Evolutionary conservation across 2,329 filamentous ascomycete genomes (phyloP).

Genomic region (Xylaria sp.): DNA sequence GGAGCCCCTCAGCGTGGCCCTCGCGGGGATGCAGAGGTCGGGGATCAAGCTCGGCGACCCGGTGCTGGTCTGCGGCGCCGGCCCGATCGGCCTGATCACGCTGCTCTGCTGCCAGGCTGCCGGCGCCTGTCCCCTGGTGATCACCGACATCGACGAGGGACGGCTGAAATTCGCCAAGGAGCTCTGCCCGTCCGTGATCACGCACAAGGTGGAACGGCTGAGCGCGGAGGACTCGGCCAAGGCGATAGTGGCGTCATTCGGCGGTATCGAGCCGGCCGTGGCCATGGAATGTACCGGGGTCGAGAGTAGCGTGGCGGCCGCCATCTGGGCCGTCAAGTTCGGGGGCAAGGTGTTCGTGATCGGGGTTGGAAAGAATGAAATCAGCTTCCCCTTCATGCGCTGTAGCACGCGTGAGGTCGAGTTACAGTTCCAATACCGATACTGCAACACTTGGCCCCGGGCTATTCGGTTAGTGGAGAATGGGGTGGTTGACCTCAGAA

Average conservation of each 20-base stretch:
- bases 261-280: conserved; percentile 78
- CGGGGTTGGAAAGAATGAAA: conserved; percentile 92
- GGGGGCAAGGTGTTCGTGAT: conserved; percentile 97
- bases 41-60: conserved; percentile 82
- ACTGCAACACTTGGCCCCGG: conserved; percentile 93
- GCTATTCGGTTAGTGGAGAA: conserved; percentile 87
- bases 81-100: conserved; percentile 90
- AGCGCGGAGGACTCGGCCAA: conserved; percentile 72
- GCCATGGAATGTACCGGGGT: conserved; percentile 94
- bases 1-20: conserved; percentile 85
- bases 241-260: conserved; percentile 70
- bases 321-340: conserved; percentile 90
- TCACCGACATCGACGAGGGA: conserved; percentile 92
- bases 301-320: conserved; percentile 81
- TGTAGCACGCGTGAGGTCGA: conserved; percentile 90
- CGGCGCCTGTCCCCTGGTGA: conserved; percentile 86
- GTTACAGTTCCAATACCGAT: conserved; percentile 94
- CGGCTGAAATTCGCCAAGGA: conserved; percentile 83
- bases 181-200: conserved; percentile 76
- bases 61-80: conserved; percentile 87
- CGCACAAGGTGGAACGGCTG: conserved; percentile 73
- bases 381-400: conserved; percentile 94
- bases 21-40: conserved; percentile 85
- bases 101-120: conserved; percentile 82
- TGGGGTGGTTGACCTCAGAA: conserved; percentile 78